Evolutionary conservation across 2,329 filamentous ascomycete species (phyloP), one percentile per base, ranked within the genome.

Genomic region (Alternaria metachromatica): DNA sequence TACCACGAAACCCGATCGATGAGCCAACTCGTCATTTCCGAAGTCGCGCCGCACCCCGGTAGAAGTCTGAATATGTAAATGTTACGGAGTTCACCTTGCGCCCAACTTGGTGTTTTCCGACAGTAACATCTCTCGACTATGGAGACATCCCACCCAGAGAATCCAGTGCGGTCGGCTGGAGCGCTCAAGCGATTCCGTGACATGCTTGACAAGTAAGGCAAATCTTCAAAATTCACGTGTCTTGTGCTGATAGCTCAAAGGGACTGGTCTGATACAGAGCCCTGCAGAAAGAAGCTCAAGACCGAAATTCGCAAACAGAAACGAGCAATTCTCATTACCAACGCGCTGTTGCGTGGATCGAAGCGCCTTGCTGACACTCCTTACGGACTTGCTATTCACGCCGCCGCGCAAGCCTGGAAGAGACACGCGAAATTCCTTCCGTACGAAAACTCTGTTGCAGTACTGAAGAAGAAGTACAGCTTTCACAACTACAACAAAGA

Each of bases 91-190:
- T 41, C 37, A 41, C 37, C 4, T 41, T 18, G 37, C n/a, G 33
- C 33, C 1, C 33, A 37, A 10, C 33, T 9, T 1, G 33, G 0
- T 1, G 0, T 37, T 0, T 15, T 5, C 33, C n/a, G 1, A 37
- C 33, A n/a, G 0, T 0, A 5, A n/a, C 33, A 37, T 37, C 4
- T 37, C 15, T 37, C 0, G 15, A n/a, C 15, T 1, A 45, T 45
- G 43, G 43, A 11, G 6, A 20, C 3, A 7, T 3, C 43, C 3
- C 43, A 21, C 0, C 10, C 2, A 8, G 18, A 45, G 12, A 21
- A 21, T 21, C 20, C 43, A 11, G 18, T 21, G 1, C 10, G 0
- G 43, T 13, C 43, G 18, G 20, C 43, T 20, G 10, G 43, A 5
- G 3, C 43, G 2, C 20, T 45, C 43, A 45, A 45, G 20, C 43